phyloP scores from a whole-genome alignment of 2,329 filamentous ascomycete species.

The Cercospora zeae-maydis region DNA sequence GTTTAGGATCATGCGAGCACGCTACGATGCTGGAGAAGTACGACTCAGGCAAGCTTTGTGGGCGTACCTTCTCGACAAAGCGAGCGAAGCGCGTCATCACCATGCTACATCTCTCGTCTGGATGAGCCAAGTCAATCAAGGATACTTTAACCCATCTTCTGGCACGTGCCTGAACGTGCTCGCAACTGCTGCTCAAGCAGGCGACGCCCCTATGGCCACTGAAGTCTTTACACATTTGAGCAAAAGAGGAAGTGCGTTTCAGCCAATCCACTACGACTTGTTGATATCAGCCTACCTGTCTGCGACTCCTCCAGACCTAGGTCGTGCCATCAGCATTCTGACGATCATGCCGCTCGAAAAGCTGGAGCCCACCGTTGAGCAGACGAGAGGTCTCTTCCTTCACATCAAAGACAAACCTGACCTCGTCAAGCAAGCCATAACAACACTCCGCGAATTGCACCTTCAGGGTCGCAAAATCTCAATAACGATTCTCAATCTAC shows the following conservation, averaged over 20 bases:
- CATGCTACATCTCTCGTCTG: slow-evolving; percentile 67
- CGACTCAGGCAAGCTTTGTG: slow-evolving; percentile 58
- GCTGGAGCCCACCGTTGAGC: slow-evolving; percentile 54
- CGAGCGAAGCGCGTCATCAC: slow-evolving; percentile 58
- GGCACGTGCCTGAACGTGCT: slow-evolving; percentile 67
- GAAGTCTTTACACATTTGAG: slow-evolving; percentile 66
- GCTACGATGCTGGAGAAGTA: slow-evolving; percentile 44
- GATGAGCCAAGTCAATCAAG: slow-evolving; percentile 60
- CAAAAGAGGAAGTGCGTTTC: slow-evolving; percentile 55
- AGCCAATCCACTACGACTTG: slow-evolving; percentile 72
- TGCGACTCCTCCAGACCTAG: slow-evolving; percentile 53
- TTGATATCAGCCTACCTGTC: slow-evolving; percentile 67
- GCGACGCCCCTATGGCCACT: slow-evolving; percentile 65
- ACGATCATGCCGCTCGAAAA: slow-evolving; percentile 69
- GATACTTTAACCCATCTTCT: slow-evolving; percentile 60
- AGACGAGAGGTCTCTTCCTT: slow-evolving; percentile 61
- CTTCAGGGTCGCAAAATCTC: slow-evolving; percentile 50
- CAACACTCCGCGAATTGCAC: slow-evolving; percentile 55
- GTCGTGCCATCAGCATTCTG: slow-evolving; percentile 65
- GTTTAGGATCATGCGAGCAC: slow-evolving; percentile 61
- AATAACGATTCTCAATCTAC: slow-evolving; percentile 48
- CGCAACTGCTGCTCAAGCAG: slow-evolving; percentile 64
- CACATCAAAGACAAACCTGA: slow-evolving; percentile 50
- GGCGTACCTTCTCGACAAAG: slow-evolving; percentile 71
- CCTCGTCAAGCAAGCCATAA: slow-evolving; percentile 53